Evolutionary conservation across 2,329 filamentous ascomycete genomes (phyloP), one percentile per base, ranked within the genome.

Genomic region (Intubia oerlemansii): DNA sequence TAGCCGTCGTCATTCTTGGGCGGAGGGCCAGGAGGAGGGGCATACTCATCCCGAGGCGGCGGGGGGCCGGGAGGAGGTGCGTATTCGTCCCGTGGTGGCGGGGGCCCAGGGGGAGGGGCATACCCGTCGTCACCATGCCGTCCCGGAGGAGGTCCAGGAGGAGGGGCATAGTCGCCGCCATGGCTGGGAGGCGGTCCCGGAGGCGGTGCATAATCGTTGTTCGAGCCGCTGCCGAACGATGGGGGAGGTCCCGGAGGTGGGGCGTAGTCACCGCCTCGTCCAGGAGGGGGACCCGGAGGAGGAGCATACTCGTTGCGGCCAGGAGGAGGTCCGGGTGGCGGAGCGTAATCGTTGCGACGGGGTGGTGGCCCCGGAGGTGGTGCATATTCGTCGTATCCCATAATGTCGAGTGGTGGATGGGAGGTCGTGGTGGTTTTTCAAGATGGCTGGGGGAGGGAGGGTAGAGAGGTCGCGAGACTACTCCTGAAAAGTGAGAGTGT

Each of bases 191-290:
- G 23, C n/a, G 29, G 25, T 0, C 34, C 26, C 10, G 38, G 39
- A 9, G 45, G 39, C n/a, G 30, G 25, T 7, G 20, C 25, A 12
- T 27, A 24, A 5, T 31, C 30, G 16, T 31, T 18, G 25, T 10
- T 22, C n/a, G n/a, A n/a, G n/a, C n/a, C n/a, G n/a, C n/a, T n/a
- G n/a, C n/a, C n/a, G n/a, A n/a, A 21, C 5, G 26, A 15, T n/a
- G 31, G 42, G 6, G 43, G 43, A 5, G 42, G 33, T 2, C 37
- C 36, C 2, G 32, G 17, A 9, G 37, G 36, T 3, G 44, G 36
- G n/a, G 38, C 38, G 15, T 37, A 38, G 15, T 24, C 24, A 5
- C 12, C 32, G 5, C 17, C 25, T 4, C 14, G 27, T 5, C 10
- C 8, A 10, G 22, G 26, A 3, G 22, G 23, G 9, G 29, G 25